Percentiles rank a stretch among this genome's conserved stretches.
Conservation (phyloP, 768 basidiomycete species). For the Leccinellum rugosiceps region DNA sequence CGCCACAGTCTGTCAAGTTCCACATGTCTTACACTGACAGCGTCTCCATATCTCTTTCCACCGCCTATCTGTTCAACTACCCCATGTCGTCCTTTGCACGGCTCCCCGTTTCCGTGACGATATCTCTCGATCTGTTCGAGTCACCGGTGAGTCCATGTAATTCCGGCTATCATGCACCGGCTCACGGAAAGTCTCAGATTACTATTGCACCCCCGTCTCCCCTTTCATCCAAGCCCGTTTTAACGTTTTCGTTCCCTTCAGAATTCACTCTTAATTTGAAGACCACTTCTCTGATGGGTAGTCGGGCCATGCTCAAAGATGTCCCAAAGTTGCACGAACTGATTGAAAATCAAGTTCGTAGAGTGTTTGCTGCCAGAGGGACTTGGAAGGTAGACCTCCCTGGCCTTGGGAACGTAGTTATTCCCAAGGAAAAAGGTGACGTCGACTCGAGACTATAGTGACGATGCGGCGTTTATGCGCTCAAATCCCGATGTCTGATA, state of each 20-base stretch:
- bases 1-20: slow-evolving; percentile 68
- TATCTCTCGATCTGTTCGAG: slow-evolving; percentile 72
- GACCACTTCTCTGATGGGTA: slow-evolving; percentile 91
- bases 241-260: slow-evolving; percentile 75
- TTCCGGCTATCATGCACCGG: background rate
- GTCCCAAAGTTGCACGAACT: slow-evolving; percentile 97
- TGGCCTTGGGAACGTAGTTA: slow-evolving; percentile 45
- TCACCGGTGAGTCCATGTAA: slow-evolving; percentile 47
- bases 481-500: background rate
- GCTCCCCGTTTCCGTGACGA: slow-evolving; percentile 76
- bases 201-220: slow-evolving; percentile 59
- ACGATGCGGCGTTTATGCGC: background rate
- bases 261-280: slow-evolving; percentile 85
- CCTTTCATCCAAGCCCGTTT: slow-evolving; percentile 49
- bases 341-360: slow-evolving; percentile 79
- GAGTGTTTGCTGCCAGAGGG: slow-evolving; percentile 53
- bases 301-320: slow-evolving; percentile 95
- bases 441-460: background rate
- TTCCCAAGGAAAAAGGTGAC: slow-evolving; percentile 15
- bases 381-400: slow-evolving; percentile 71
- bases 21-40: slow-evolving; percentile 84
- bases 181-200: slow-evolving; percentile 41
- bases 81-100: slow-evolving; percentile 80
- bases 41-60: slow-evolving; percentile 79
- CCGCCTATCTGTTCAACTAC: slow-evolving; percentile 81